Percentiles rank a stretch among this genome's conserved stretches.
Conservation (phyloP, 768 basidiomycete species). For the Hygrophorus pudorinus region DNA sequence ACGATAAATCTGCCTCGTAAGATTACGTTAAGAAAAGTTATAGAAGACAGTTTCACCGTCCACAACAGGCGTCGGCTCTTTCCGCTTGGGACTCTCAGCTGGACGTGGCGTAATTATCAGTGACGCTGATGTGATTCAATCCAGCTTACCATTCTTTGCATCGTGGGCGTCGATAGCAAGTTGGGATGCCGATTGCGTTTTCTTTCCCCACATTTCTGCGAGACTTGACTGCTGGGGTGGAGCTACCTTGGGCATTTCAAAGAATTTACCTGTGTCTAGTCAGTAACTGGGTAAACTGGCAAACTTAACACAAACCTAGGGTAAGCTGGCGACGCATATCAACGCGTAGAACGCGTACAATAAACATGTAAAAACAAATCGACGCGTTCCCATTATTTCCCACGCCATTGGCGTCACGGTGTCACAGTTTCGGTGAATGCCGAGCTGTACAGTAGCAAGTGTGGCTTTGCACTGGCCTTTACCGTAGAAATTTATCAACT, state of each 20-base stretch:
- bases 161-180: conserved; percentile 23
- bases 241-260: conserved; percentile 59
- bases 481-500: not conserved
- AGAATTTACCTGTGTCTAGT: conserved; percentile 51
- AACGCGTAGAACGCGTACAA: conserved; percentile 4
- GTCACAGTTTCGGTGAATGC: conserved; percentile 18
- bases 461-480: not conserved
- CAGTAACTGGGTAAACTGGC: conserved; percentile 1
- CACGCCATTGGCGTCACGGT: too few species aligned
- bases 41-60: not conserved
- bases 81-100: conserved; percentile 35
- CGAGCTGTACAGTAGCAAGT: conserved; percentile 14
- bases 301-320: conserved; percentile 34
- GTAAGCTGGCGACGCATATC: conserved; percentile 69
- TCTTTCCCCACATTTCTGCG: conserved; percentile 61
- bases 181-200: conserved; percentile 21
- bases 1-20: not conserved
- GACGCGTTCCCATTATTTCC: not conserved
- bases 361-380: conserved; percentile 2
- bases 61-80: conserved; percentile 17
- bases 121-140: not conserved
- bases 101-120: not conserved
- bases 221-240: conserved; percentile 75
- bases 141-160: conserved; percentile 14
- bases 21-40: not conserved